Base-by-base conservation (phyloP, 169 alveolate genomes). In the Plasmodium vivax region DNA sequence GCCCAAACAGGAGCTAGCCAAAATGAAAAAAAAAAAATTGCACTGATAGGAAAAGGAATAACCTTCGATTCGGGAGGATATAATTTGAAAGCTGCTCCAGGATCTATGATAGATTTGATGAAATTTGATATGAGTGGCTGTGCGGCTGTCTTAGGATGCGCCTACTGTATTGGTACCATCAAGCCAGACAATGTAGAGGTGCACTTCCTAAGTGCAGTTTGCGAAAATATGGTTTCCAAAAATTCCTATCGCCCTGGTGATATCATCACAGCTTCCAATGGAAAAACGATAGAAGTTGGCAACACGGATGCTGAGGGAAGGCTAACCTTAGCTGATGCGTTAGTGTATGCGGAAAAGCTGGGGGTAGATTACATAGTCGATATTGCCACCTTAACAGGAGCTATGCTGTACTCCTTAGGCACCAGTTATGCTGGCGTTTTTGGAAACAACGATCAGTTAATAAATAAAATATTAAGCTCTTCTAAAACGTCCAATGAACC, bases 291-390 rank as follows among this genome's bases (percentile, higher is more conserved):
- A 38, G 99, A 99, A 96, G 97, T 99, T 43, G 97, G 98, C 16
- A 98, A 99, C 94, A 99, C 99, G 36, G 99, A 99, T 96, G 99
- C 99, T 19, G 99, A 99, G 94, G 99, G 99, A 8, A 96, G 99
- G 82, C 97, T 98, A 8, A 97, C 99, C 16, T 94, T 99, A 73
- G 99, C 99, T n/a, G 99, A 99, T 80, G 99, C 99, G 5, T 96
- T 99, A 83, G 97, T 98, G 58, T 98, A 98, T 94, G 99, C 99
- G 10, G 98, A 97, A 82, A 96, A 98, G 36, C 83, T 96, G 47
- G 93, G 96, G 9, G 99, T 98, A 2, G 98, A 97, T 74, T 92
- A 95, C 58, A 95, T 99, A 62, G 92, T 99, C 32, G 99, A 98
- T 74, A 84, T 97, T 38, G 99, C 99, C 47, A 99, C 99, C 41